A percentile compares a stretch with the other conserved stretches of the same genome.
Evolutionary conservation across 768 basidiomycete genomes (phyloP).

Genomic region (Kwoniella dendrophila): DNA sequence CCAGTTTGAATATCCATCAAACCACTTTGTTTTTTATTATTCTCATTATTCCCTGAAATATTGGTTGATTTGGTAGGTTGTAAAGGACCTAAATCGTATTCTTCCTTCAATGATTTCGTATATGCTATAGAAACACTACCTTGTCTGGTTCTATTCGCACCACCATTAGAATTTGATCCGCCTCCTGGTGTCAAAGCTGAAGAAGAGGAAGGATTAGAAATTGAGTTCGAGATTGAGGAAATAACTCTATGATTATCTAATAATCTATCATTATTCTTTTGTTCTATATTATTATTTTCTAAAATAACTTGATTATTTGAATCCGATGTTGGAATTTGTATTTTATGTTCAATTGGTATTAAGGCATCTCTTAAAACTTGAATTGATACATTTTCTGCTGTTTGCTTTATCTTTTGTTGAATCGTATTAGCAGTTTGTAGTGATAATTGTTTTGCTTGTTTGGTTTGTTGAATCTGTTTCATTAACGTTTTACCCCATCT

Average conservation of each 20-base stretch:
- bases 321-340: not conserved
- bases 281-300: not conserved
- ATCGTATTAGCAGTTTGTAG: not conserved
- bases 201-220: too few relatives aligned
- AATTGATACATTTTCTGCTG: constrained; percentile 76
- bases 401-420: constrained; percentile 60
- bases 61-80: constrained; percentile 8
- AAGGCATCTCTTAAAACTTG: constrained; percentile 82
- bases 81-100: constrained; percentile 19
- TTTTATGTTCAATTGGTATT: constrained; percentile 58
- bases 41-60: not conserved
- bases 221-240: too few relatives aligned
- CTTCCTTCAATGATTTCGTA: constrained; percentile 41
- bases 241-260: too few relatives aligned
- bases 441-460: constrained; percentile 8
- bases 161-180: too few relatives aligned
- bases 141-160: constrained; percentile 42
- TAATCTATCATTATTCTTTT: too few relatives aligned
- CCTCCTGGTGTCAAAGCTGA: too few relatives aligned
- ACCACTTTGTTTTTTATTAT: constrained; percentile 63
- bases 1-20: constrained; percentile 72
- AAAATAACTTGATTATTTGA: too few relatives aligned
- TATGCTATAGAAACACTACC: constrained; percentile 35
- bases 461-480: constrained; percentile 34
- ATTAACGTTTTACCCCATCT: constrained; percentile 41